Base-by-base conservation (phyloP, 2,329 filamentous ascomycete genomes). In the Tolypocladium nubicola region DNA sequence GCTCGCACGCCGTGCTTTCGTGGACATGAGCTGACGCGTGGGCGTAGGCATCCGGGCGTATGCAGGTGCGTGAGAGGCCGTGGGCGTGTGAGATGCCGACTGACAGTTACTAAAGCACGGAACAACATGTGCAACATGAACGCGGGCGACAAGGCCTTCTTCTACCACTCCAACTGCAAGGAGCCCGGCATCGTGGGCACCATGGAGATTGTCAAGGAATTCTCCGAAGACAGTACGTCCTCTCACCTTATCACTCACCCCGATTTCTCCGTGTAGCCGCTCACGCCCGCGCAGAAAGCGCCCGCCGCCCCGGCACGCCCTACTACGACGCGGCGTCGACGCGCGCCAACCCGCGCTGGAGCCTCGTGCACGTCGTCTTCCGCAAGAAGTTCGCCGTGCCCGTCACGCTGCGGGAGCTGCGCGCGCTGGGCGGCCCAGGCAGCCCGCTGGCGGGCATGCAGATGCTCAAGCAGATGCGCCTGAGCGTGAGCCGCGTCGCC, bases 161-260 rank as follows among this genome's bases (percentile, higher is more conserved):
- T 99, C 75, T 97, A 97, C 69, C 93, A 97, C 73, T 96, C 89
- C 52, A 96, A 94, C 66, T 94, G 89, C 73, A 96, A 95, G 69
- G 82, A 87, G 30, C 91, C 92, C 0, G 93, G 89, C 2, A 90
- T 97, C 53, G 90, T 87, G 1, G 92, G 92, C 1, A 83, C 87
- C 21, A 92, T 96, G 88, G 88, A 94, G 66, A 88, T 99, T 61
- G 91, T 95, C 19, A 80, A 83, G 62, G 92, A 96, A 68, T 88
- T 90, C 63, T 86, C 87, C 2, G 81, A 89, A 10, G 94, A 99
- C 66, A 74, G 88, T 89, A 74, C 64, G 81, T 72, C 35, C 16
- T 26, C 10, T 3, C 26, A 8, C 8, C 11, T 33, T 6, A 33
- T 54, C n/a, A n/a, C 3, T 5, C 37, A 5, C 11, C 7, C 30